These are phyloP conservation scores for Setaria viridis DNA, from an alignment of 202 grass and related monocot species.

Conservation along the genomic window DNA sequence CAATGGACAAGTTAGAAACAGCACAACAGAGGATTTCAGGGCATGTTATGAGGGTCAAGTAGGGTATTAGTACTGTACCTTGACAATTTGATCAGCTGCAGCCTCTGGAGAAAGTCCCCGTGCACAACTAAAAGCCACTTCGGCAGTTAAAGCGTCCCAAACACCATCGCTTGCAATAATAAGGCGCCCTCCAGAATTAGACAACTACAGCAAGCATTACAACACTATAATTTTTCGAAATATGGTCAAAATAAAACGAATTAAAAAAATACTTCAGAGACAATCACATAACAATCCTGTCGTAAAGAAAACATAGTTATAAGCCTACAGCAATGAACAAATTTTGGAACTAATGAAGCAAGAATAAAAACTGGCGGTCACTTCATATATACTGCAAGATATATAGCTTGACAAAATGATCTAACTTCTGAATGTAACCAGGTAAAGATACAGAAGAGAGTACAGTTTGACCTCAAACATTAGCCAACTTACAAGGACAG, in stretches of 20 bases:
- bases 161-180: constrained; percentile 97
- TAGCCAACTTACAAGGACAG: constrained; percentile 20
- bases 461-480: background rate
- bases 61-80: constrained; percentile 54
- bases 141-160: constrained; percentile 83
- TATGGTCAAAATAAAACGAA: background rate
- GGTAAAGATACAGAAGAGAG: background rate
- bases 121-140: constrained; percentile 75
- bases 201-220: constrained; percentile 64
- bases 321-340: background rate
- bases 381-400: constrained; percentile 20
- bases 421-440: background rate
- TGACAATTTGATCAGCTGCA: constrained; percentile 85
- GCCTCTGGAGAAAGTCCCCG: constrained; percentile 61
- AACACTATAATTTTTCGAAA: background rate
- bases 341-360: background rate
- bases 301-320: constrained; percentile 21
- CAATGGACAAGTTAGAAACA: constrained; percentile 39
- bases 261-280: background rate
- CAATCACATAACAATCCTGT: background rate
- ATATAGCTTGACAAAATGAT: constrained; percentile 15
- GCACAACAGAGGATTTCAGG: constrained; percentile 24
- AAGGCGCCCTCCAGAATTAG: constrained; percentile 74
- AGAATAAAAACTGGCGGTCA: background rate
- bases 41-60: background rate